These are phyloP conservation scores for Lasiosphaeris hirsuta DNA, from an alignment of 495 filamentous ascomycete species.

Conservation along the genomic window DNA sequence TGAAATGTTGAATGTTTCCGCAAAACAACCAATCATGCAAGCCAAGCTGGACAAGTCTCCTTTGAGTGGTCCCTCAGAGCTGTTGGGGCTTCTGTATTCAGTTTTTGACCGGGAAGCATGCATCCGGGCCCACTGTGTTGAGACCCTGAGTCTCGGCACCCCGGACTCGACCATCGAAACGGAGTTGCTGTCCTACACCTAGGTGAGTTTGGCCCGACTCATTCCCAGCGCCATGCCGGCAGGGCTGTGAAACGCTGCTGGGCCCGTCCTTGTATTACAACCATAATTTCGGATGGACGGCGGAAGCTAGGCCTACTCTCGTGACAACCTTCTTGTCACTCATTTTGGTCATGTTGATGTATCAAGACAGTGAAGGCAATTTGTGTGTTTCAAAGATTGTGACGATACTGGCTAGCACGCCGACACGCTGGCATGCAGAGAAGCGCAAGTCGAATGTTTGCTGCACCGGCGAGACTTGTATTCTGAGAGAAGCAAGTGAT, in stretches of 20 bases:
- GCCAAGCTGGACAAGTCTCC: too few species aligned
- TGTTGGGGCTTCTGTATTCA: too few species aligned
- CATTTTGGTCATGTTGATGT: background rate
- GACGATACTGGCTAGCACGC: too few species aligned
- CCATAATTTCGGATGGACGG: background rate
- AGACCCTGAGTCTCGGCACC: background rate
- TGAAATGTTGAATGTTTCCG: too few species aligned
- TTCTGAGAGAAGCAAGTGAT: too few species aligned
- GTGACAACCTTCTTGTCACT: too few species aligned
- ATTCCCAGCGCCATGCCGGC: slow-evolving; percentile 1
- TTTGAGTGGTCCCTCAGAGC: too few species aligned
- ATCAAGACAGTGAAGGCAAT: background rate
- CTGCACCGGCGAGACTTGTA: too few species aligned
- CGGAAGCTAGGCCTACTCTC: background rate
- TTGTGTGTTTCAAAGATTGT: background rate
- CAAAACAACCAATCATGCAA: too few species aligned
- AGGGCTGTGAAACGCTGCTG: slow-evolving; percentile 10
- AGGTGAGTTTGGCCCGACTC: background rate
- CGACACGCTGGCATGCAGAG: too few species aligned
- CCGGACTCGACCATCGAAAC: background rate
- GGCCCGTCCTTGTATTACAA: background rate
- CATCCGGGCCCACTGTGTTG: background rate
- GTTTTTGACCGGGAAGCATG: background rate
- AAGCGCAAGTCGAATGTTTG: too few species aligned
- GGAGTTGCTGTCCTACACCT: background rate